Percentiles rank a stretch among this genome's conserved stretches.
phyloP scores from a whole-genome alignment of 768 basidiomycete species.

The Hemileccinum impolitum region DNA sequence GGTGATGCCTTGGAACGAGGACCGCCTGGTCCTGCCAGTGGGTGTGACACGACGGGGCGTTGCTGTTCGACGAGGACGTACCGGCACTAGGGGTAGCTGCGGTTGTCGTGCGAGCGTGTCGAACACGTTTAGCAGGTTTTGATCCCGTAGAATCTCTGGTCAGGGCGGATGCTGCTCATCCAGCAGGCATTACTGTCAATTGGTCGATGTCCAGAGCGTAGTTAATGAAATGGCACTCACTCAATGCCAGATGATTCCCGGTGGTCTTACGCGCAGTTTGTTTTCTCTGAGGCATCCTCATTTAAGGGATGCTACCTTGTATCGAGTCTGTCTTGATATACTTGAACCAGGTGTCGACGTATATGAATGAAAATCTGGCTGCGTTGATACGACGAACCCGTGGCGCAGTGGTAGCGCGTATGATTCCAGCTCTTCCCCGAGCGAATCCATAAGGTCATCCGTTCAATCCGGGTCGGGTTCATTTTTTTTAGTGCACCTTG shows the following conservation, averaged over 20 bases:
- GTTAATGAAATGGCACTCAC: slow-evolving; percentile 4
- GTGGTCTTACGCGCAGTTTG: slow-evolving; percentile 22
- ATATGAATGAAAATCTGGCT: too few relatives aligned
- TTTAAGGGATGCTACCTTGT: too few relatives aligned
- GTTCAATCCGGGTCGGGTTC: slow-evolving; percentile 46
- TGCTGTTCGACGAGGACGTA: not conserved
- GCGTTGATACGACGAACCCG: slow-evolving; percentile 22
- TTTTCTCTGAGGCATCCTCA: slow-evolving; percentile 7
- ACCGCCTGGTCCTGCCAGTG: not conserved
- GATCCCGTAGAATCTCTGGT: not conserved
- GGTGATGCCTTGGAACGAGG: not conserved
- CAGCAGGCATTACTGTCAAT: not conserved
- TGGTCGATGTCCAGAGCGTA: not conserved
- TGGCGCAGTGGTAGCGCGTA: slow-evolving; percentile 40
- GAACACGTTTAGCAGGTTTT: not conserved
- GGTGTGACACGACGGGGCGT: not conserved
- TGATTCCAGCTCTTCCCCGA: slow-evolving; percentile 33
- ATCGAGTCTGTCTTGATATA: too few relatives aligned
- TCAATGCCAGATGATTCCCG: slow-evolving; percentile 2
- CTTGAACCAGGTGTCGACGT: too few relatives aligned
- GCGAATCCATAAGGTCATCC: slow-evolving; percentile 43
- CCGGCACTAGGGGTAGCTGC: not conserved
- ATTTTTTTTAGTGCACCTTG: slow-evolving; percentile 16
- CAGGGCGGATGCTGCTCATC: slow-evolving; percentile 2
- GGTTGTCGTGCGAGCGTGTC: not conserved